These are phyloP conservation scores for Lachnellula occidentalis DNA, from an alignment of 2,329 filamentous ascomycete species.

Conservation along the genomic window DNA sequence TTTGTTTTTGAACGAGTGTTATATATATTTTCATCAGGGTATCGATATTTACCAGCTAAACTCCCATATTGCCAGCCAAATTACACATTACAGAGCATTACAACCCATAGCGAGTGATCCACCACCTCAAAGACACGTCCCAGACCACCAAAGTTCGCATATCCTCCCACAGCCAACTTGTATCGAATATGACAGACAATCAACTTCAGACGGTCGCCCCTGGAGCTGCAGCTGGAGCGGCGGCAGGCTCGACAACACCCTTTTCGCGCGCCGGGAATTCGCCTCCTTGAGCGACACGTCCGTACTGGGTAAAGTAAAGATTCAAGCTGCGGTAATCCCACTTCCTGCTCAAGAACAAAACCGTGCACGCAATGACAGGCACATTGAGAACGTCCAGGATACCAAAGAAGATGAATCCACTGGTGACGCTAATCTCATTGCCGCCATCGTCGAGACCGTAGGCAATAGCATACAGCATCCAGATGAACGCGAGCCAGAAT, in stretches of 20 bases:
- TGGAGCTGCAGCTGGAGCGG: neutral
- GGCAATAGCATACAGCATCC: slow-evolving; percentile 59
- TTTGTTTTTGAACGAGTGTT: neutral
- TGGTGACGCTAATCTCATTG: slow-evolving; percentile 58
- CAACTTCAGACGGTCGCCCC: neutral
- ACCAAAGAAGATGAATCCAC: slow-evolving; percentile 62
- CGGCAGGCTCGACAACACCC: neutral
- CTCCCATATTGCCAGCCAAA: neutral
- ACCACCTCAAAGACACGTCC: neutral
- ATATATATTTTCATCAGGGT: neutral
- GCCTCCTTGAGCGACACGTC: slow-evolving; percentile 17
- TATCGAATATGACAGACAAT: neutral
- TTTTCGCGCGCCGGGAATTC: slow-evolving; percentile 17
- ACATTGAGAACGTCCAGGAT: slow-evolving; percentile 60
- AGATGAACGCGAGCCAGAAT: slow-evolving; percentile 52
- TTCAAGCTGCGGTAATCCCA: slow-evolving; percentile 23
- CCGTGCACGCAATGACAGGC: slow-evolving; percentile 35
- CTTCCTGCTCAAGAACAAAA: slow-evolving; percentile 11
- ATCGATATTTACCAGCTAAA: neutral
- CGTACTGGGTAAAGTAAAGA: slow-evolving; percentile 27
- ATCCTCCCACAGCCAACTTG: neutral
- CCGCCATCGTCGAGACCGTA: slow-evolving; percentile 60
- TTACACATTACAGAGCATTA: neutral
- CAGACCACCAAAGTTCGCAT: neutral
- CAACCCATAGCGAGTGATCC: neutral